Percentiles rank a stretch among this genome's conserved stretches.
phyloP scores from a whole-genome alignment of 2,329 filamentous ascomycete genomes.

The Xylaria sp. region DNA sequence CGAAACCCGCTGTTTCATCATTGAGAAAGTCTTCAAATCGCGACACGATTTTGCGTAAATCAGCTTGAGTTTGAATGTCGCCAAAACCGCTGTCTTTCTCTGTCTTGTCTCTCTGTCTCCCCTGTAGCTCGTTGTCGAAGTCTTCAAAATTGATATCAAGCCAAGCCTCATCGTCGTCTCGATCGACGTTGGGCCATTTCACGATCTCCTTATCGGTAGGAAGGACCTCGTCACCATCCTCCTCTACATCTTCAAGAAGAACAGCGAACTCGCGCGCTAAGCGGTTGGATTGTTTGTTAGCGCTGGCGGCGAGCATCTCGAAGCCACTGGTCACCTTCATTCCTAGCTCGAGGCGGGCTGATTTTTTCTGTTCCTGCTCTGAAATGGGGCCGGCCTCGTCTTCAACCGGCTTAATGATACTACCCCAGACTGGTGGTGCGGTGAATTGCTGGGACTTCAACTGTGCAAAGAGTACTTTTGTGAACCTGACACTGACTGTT shows the following conservation, averaged over 20 bases:
- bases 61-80: constrained; percentile 73
- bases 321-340: constrained; percentile 93
- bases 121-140: constrained; percentile 81
- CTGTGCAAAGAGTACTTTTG: constrained; percentile 89
- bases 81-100: constrained; percentile 62
- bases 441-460: constrained; percentile 86
- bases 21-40: constrained; percentile 94
- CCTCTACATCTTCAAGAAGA: constrained; percentile 77
- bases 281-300: constrained; percentile 73
- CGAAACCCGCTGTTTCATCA: constrained; percentile 81
- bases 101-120: constrained; percentile 51
- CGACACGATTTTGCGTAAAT: constrained; percentile 89
- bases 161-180: constrained; percentile 90
- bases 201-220: constrained; percentile 79
- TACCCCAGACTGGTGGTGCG: constrained; percentile 65
- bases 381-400: constrained; percentile 29
- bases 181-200: constrained; percentile 68
- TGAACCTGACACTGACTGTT: constrained; percentile 81
- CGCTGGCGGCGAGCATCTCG: constrained; percentile 81
- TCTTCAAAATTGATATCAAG: constrained; percentile 91
- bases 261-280: constrained; percentile 79
- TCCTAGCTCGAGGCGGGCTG: constrained; percentile 70
- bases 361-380: constrained; percentile 45
- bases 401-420: constrained; percentile 49
- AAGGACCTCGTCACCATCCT: constrained; percentile 72